phyloP scores from a whole-genome alignment of 805 yeast species.

The Ogataea glucozyma region DNA sequence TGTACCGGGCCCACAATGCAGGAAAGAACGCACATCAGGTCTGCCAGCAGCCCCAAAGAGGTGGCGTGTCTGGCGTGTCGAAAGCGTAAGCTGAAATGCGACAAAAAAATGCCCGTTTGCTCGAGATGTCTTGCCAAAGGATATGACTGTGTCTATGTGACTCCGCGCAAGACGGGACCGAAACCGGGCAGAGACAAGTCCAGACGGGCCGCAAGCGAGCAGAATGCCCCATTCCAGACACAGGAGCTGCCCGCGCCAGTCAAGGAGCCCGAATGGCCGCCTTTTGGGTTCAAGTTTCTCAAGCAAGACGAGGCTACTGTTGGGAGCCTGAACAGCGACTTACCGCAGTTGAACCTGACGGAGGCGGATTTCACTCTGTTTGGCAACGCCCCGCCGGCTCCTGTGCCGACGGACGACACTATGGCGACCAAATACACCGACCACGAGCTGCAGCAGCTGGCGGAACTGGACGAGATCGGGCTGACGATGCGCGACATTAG shows the following conservation, averaged over 20 bases:
- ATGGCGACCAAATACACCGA: conserved; percentile 9
- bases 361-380: background rate
- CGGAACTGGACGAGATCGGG: conserved; percentile 20
- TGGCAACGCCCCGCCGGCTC: background rate
- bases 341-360: background rate
- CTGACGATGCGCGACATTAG: conserved; percentile 25
- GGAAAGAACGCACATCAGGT: too few relatives aligned
- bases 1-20: too few relatives aligned
- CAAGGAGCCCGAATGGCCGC: conserved; percentile 1
- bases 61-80: conserved; percentile 37
- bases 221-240: background rate
- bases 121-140: conserved; percentile 25
- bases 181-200: conserved; percentile 20
- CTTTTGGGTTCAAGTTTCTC: conserved; percentile 2
- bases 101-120: conserved; percentile 30
- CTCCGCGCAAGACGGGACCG: conserved; percentile 36
- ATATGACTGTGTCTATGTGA: conserved; percentile 27
- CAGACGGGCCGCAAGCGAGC: background rate
- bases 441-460: conserved; percentile 7
- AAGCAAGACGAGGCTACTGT: background rate
- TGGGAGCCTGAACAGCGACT: background rate
- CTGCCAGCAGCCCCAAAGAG: conserved; percentile 18
- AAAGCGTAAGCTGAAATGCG: conserved; percentile 34
- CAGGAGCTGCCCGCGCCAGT: background rate
- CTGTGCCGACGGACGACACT: background rate